Base-by-base conservation (phyloP, 2,329 filamentous ascomycete species). In the Fusarium camptoceras region DNA sequence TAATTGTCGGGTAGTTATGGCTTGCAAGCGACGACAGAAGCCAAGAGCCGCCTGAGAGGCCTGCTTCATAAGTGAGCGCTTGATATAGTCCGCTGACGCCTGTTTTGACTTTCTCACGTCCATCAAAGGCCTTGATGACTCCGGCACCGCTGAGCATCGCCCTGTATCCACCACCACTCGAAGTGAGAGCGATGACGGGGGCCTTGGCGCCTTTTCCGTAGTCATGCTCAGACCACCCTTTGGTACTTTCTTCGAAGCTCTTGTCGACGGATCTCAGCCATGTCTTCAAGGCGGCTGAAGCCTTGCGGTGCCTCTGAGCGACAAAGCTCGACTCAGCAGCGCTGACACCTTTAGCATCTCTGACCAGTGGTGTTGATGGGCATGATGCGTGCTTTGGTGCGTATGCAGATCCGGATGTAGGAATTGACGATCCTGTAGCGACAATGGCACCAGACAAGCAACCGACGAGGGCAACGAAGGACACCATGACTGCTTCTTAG, bases 111-210 rank as follows among this genome's bases (percentile, higher is more conserved):
- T 58, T 61, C 24, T 61, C 58, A 6, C 58, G 58, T 0, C 53
- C 58, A 39, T 61, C 58, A 7, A 61, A 61, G 0, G 58, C 53
- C 28, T 61, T 61, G 9, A 61, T 6, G 12, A 61, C 58, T 30
- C 58, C 58, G 8, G 58, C 58, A 8, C 58, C 58, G 10, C 58
- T 61, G 1, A 61, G 58, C 58, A 61, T 61, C 2, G 58, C 58
- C 15, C 58, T 58, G 16, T 61, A 61, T 22, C 58, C 58, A 3
- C 53, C 58, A 14, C 58, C 58, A 25, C 58, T 61, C 0, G 58
- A 61, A 10, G 58, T 61, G 2, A 61, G 58, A 39, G 58, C 58
- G 25, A 61, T 18, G 7, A 61, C 44, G 5, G 53, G 58, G 5
- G 44, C 53, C 24, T n/a, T 43, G 0, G 3, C 6, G 16, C n/a